Conservation (phyloP, 2,329 filamentous ascomycete genomes). For the Beauveria sp. region DNA sequence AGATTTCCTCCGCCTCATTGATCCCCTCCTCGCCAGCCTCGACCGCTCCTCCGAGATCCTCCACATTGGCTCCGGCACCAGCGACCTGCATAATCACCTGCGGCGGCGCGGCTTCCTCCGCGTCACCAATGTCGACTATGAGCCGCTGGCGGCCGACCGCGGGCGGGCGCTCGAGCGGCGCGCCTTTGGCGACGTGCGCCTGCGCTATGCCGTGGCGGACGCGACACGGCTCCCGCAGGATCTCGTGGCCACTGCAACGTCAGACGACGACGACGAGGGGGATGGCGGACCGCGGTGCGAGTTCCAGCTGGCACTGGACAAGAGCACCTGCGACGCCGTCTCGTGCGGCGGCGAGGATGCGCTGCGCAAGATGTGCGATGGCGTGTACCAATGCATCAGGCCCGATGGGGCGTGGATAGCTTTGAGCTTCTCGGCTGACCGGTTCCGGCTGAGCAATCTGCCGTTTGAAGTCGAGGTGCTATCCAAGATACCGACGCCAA, state of each 20-base stretch:
- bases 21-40: slow-evolving; percentile 28
- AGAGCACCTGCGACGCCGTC: slow-evolving; percentile 41
- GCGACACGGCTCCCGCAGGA: slow-evolving; percentile 29
- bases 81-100: slow-evolving; percentile 41
- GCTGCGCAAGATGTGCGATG: slow-evolving; percentile 30
- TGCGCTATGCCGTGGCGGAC: slow-evolving; percentile 37
- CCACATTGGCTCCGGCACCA: slow-evolving; percentile 42
- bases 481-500: slow-evolving; percentile 33
- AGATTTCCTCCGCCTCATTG: slow-evolving; percentile 32
- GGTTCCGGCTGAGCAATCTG: slow-evolving; percentile 30
- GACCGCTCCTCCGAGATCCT: slow-evolving; percentile 27
- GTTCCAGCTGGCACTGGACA: slow-evolving; percentile 40
- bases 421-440: slow-evolving; percentile 36
- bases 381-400: slow-evolving; percentile 27
- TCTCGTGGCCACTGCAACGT: not conserved
- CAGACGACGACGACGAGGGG: not conserved
- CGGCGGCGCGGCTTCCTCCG: slow-evolving; percentile 32
- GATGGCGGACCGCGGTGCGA: not conserved
- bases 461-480: slow-evolving; percentile 36
- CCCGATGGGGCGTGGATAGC: slow-evolving; percentile 37
- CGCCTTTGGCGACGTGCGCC: slow-evolving; percentile 36
- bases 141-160: slow-evolving; percentile 37
- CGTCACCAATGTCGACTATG: slow-evolving; percentile 43
- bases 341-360: slow-evolving; percentile 34
- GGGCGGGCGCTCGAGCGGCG: slow-evolving; percentile 32